Percentiles rank a stretch among this genome's conserved stretches.
Conservation (phyloP, 257 asterid genomes). For the Cordia subcordata region DNA sequence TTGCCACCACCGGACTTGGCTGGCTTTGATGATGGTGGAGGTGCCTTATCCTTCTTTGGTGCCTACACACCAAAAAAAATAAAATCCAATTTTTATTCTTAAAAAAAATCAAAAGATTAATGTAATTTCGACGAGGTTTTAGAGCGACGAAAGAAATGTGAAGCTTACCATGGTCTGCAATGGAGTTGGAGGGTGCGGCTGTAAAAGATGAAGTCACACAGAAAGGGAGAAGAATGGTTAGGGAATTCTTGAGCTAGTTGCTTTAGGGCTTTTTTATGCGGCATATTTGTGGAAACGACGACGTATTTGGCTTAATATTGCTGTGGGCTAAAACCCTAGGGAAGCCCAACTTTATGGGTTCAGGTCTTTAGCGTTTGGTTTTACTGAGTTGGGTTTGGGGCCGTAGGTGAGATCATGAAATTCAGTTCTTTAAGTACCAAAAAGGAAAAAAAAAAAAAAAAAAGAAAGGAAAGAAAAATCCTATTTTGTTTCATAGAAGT, state of each 20-base stretch:
- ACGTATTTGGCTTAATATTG: not conserved
- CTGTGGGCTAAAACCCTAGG: not conserved
- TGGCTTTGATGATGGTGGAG: slow-evolving; percentile 91
- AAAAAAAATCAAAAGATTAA: not conserved
- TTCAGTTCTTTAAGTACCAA: not conserved
- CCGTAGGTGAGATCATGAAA: not conserved
- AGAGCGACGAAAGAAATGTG: not conserved
- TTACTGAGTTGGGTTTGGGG: too few relatives aligned
- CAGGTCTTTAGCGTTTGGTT: not conserved
- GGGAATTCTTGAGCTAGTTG: not conserved
- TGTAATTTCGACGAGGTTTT: not conserved
- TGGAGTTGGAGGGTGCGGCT: slow-evolving; percentile 1
- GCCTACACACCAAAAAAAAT: slow-evolving; percentile 60
- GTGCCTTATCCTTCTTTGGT: slow-evolving; percentile 88
- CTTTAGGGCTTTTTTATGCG: not conserved
- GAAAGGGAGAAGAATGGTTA: not conserved
- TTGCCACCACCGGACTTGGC: slow-evolving; percentile 91
- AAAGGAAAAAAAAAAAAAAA: too few relatives aligned
- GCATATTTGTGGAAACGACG: too few relatives aligned
- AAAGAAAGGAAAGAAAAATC: too few relatives aligned
- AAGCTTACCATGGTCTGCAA: slow-evolving; percentile 10
- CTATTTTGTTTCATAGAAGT: not conserved
- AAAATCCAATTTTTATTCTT: too few relatives aligned
- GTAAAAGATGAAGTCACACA: not conserved
- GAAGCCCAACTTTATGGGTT: not conserved